Evolutionary conservation across 148 eudicot species (phyloP), one percentile per base, ranked within the genome.

Genomic region (Rhododendron henanense): DNA sequence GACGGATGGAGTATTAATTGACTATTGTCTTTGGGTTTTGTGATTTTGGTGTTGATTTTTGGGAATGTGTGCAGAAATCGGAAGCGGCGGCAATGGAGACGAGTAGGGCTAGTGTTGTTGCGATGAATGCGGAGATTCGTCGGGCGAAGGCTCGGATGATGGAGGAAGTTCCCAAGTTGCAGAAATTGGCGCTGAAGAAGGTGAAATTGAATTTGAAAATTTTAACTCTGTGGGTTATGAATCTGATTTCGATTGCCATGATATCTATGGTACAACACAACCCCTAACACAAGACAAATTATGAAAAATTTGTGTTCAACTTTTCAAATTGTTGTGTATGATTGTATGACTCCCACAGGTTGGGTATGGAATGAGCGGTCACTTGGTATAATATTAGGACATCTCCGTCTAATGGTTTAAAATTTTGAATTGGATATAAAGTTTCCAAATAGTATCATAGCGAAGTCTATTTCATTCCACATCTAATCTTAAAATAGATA

Each of bases 81-180:
- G 96, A 95, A 85, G 77, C 83, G 10, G 95, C 93, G 55, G 47
- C 92, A 2, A 92, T 53, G 84, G 99, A 94, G 96, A 89, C 92
- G 57, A 96, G 84, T 71, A 88, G 98, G 87, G 99, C 96, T 0
- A 75, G 93, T 0, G 92, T 86, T 39, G 98, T 93, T 45, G 96
- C 98, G 47, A 91, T 95, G 90, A 95, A 96, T 86, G 99, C 98
- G 10, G 99, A 96, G 94, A 92, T 95, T 90, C 98, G 98, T 37
- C 91, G 99, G 28, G 90, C 95, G 4, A 95, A 96, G 88, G 93
- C 98, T 18, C 87, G 91, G 69, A 88, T 95, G 89, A 87, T 94
- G 10, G 98, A 96, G 25, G 98, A 96, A 67, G 88, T 96, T 44
- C 98, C 99, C 11, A 96, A 94, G 76, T 90, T 95, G 92, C 93